phyloP scores from a whole-genome alignment of 495 filamentous ascomycete species.

The Neurospora sp. region DNA sequence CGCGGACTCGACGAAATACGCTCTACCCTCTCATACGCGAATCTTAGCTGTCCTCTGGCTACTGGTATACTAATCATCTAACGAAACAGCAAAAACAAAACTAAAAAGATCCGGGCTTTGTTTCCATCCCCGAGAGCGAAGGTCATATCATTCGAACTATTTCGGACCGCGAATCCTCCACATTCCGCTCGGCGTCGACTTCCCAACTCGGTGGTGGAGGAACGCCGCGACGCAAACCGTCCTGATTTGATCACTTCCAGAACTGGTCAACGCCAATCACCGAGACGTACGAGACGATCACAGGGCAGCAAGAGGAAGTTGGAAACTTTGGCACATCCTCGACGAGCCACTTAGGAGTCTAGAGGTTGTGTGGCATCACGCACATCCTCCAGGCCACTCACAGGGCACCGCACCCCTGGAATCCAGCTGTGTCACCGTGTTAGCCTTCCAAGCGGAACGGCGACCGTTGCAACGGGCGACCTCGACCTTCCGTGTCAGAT shows the following conservation, averaged over 20 bases:
- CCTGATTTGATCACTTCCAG: background rate
- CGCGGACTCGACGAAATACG: background rate
- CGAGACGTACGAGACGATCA: background rate
- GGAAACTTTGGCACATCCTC: background rate
- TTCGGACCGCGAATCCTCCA: background rate
- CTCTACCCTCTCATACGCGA: background rate
- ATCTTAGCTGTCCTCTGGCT: background rate
- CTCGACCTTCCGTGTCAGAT: background rate
- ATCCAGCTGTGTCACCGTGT: background rate
- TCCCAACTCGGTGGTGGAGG: background rate
- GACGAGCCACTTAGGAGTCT: background rate
- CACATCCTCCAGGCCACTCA: background rate
- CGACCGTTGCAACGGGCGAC: conserved; percentile 1
- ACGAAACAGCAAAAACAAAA: background rate
- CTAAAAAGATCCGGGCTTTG: background rate
- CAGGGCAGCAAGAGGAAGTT: background rate
- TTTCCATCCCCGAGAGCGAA: background rate
- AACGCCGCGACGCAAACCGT: background rate
- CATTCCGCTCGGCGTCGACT: background rate
- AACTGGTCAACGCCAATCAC: background rate
- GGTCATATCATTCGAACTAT: background rate
- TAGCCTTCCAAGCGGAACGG: conserved; percentile 3
- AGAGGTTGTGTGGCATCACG: background rate
- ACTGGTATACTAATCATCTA: background rate
- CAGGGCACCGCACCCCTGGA: background rate